These are phyloP conservation scores for Besnoitia besnoiti DNA, from an alignment of 169 alveolate genomes.

Conservation along the genomic window DNA sequence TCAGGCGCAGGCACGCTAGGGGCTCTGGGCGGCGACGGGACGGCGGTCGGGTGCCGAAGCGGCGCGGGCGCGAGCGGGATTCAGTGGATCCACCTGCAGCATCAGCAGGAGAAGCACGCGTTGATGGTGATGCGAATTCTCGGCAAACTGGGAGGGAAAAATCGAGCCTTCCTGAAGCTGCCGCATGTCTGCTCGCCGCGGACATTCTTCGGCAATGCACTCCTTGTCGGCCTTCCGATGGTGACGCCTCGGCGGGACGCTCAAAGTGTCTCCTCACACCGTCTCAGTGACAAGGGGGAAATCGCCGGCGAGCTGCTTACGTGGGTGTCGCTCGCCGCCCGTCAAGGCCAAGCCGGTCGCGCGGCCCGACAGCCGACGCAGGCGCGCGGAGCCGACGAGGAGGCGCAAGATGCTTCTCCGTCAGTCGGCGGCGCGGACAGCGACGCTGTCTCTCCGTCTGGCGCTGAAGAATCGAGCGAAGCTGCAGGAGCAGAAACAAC, in stretches of 20 bases:
- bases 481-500: not conserved
- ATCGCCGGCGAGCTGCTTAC: not conserved
- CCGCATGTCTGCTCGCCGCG: constrained; percentile 62
- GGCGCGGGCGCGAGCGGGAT: not conserved
- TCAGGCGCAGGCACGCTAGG: not conserved
- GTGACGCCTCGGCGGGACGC: not conserved
- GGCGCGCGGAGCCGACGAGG: not conserved
- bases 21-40: not conserved
- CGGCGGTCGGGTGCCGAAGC: not conserved
- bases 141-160: constrained; percentile 78
- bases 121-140: constrained; percentile 70
- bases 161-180: constrained; percentile 73
- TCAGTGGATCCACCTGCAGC: constrained; percentile 49
- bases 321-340: not conserved
- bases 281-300: not conserved
- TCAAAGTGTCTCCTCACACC: not conserved
- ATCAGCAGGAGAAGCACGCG: constrained; percentile 68
- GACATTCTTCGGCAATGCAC: constrained; percentile 52
- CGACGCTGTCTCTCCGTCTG: constrained; percentile 27
- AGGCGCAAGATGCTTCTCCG: not conserved
- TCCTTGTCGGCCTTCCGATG: constrained; percentile 56
- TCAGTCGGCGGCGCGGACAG: too few species aligned
- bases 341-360: too few species aligned
- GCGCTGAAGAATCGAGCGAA: constrained; percentile 7
- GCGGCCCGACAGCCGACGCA: too few species aligned